phyloP scores from a whole-genome alignment of 306 rosid genomes.

The Sindora glabra region DNA sequence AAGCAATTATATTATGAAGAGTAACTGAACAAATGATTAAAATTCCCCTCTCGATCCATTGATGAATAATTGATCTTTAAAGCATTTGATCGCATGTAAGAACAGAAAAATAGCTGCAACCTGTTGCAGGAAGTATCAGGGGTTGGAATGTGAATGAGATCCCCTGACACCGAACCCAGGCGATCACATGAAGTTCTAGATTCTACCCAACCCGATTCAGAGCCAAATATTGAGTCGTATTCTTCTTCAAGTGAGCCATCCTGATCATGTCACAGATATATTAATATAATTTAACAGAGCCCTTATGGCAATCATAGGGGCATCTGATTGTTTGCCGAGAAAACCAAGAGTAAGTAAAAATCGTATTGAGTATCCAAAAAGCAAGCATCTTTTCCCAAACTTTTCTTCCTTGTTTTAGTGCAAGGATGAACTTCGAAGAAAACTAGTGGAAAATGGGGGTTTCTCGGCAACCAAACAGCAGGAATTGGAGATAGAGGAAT shows the following conservation, averaged over 20 bases:
- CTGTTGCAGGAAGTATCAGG: slow-evolving; percentile 53
- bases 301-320: not conserved
- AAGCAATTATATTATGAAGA: no score
- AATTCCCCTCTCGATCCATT: not conserved
- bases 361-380: not conserved
- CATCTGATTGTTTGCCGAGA: not conserved
- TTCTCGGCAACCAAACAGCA: not conserved
- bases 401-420: no score
- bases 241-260: slow-evolving; percentile 26
- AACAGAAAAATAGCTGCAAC: slow-evolving; percentile 6
- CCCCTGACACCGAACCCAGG: slow-evolving; percentile 37
- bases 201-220: slow-evolving; percentile 76
- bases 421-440: not conserved
- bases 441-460: no score
- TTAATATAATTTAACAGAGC: not conserved
- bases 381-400: not conserved
- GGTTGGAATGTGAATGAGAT: slow-evolving; percentile 62
- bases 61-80: not conserved
- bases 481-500: not conserved
- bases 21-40: not conserved
- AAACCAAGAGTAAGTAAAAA: not conserved
- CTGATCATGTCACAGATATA: not conserved
- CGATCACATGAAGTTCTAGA: slow-evolving; percentile 61
- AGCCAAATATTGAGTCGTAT: slow-evolving; percentile 25
- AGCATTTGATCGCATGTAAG: not conserved